phyloP scores from a whole-genome alignment of 1,139 yeast genomes.

The Lodderomyces margitis region DNA sequence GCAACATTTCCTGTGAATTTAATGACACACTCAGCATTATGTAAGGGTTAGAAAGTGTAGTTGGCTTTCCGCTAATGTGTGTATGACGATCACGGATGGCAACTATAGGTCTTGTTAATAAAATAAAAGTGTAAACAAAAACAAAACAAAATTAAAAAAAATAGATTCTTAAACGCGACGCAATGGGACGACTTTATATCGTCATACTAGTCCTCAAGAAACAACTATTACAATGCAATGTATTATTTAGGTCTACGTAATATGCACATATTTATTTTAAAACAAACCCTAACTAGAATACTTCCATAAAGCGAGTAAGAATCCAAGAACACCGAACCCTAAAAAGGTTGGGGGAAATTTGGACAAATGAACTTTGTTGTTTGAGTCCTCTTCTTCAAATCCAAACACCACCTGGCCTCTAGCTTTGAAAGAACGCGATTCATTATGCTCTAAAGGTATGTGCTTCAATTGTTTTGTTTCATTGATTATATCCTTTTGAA shows the following conservation, averaged over 20 bases:
- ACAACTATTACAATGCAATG: no score
- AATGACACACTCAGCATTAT: not conserved
- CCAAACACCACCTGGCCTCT: slow-evolving; percentile 13
- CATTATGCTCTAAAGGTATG: not conserved
- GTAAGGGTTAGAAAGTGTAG: not conserved
- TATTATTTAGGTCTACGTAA: no score
- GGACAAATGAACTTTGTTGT: not conserved
- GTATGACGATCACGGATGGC: not conserved
- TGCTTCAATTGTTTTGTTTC: not conserved
- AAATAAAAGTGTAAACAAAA: not conserved
- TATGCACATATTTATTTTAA: not conserved
- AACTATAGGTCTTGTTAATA: no score
- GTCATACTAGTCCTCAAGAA: no score
- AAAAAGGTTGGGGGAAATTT: not conserved
- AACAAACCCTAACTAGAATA: not conserved
- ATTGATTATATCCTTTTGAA: slow-evolving; percentile 12
- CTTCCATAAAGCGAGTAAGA: not conserved
- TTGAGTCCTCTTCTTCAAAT: slow-evolving; percentile 9
- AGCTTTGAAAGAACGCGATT: not conserved
- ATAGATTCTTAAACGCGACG: not conserved
- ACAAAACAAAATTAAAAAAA: not conserved
- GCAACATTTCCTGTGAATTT: slow-evolving; percentile 1
- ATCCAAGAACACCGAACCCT: not conserved
- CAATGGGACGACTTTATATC: no score
- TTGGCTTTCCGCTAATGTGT: no score